Evolutionary conservation across 495 filamentous ascomycete genomes (phyloP).

Genomic region (Trichoderma virens): DNA sequence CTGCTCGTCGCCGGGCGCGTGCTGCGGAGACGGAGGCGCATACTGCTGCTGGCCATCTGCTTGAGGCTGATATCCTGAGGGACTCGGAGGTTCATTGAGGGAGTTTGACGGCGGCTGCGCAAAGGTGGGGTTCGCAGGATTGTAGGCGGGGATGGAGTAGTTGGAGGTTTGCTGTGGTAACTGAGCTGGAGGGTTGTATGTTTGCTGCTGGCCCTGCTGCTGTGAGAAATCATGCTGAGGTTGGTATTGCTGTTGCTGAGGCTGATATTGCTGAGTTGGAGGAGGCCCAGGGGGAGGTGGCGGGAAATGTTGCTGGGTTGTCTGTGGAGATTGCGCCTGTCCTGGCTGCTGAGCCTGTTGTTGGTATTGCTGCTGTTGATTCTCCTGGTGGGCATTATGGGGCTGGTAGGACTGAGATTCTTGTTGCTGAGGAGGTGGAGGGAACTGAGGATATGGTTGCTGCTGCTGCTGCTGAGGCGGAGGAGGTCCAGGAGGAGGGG

Average conservation of each 20-base stretch:
- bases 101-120: slow-evolving; percentile 14
- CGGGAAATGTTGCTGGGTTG: neutral
- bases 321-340: neutral
- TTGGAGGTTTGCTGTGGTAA: slow-evolving; percentile 14
- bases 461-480: neutral
- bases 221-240: neutral
- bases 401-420: neutral
- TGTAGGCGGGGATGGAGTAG: slow-evolving; percentile 21
- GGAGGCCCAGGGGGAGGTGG: neutral
- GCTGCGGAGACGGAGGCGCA: neutral
- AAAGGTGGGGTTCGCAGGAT: slow-evolving; percentile 21
- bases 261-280: neutral
- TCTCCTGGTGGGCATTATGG: neutral
- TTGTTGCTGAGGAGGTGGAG: neutral
- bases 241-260: neutral
- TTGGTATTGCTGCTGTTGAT: neutral
- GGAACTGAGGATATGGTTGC: neutral
- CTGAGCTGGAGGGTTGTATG: neutral
- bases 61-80: neutral
- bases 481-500: neutral
- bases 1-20: neutral
- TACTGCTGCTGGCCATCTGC: slow-evolving; percentile 12
- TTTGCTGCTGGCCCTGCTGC: slow-evolving; percentile 1
- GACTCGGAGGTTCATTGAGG: neutral
- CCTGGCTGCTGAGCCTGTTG: neutral